Evolutionary conservation across 345 rosid genomes (phyloP).

Genomic region (Linum usitatissimum): DNA sequence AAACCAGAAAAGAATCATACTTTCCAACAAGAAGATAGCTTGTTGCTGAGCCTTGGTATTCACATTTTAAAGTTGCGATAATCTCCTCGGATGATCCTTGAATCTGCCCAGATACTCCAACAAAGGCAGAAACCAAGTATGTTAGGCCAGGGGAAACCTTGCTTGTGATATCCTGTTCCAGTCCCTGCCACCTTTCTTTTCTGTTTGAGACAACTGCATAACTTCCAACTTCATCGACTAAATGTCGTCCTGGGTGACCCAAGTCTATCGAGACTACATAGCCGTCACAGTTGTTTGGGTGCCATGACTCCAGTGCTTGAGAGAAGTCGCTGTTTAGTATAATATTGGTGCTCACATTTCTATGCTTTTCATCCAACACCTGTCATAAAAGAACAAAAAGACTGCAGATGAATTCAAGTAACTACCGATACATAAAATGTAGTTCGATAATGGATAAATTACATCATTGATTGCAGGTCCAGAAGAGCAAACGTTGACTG

Average conservation of each 20-base stretch:
- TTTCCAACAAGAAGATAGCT: conserved; percentile 55
- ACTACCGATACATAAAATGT: too few species aligned
- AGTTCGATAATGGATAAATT: conserved; percentile 13
- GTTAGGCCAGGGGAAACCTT: conserved; percentile 26
- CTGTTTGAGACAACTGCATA: too few species aligned
- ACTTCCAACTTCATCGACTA: conserved; percentile 7
- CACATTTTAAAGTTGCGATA: conserved; percentile 64
- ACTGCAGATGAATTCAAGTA: not conserved
- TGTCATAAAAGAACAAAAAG: conserved; percentile 14
- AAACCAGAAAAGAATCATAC: conserved; percentile 30
- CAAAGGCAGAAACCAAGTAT: conserved; percentile 59
- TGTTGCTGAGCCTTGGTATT: conserved; percentile 37
- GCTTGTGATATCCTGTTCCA: too few species aligned
- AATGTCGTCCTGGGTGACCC: conserved; percentile 29
- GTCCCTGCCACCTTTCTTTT: too few species aligned
- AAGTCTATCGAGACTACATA: conserved; percentile 42
- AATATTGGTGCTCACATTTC: conserved; percentile 29
- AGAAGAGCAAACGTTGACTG: conserved; percentile 48
- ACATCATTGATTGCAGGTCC: conserved; percentile 34
- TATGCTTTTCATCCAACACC: conserved; percentile 24
- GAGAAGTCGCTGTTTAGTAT: conserved; percentile 70
- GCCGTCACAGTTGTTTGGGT: conserved; percentile 55
- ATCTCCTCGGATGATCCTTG: conserved; percentile 36
- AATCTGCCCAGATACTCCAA: conserved; percentile 59
- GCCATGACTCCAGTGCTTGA: conserved; percentile 58